Evolutionary conservation across 2,329 filamentous ascomycete genomes (phyloP).

Genomic region (Calycina marina): DNA sequence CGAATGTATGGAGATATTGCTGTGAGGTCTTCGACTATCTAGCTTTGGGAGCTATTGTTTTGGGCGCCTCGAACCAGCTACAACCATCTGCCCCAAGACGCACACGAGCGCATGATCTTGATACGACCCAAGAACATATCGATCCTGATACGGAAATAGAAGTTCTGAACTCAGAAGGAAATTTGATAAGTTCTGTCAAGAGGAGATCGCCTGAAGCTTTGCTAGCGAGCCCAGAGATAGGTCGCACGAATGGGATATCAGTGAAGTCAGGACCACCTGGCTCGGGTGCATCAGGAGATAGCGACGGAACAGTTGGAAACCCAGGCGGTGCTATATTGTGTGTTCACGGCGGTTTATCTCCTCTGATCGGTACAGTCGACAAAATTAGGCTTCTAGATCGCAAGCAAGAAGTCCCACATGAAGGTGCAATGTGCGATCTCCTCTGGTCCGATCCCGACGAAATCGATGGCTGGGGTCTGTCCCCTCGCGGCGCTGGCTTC

Average conservation of each 20-base stretch:
- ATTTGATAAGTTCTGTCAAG: conserved; percentile 59
- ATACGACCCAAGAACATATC: conserved; percentile 30
- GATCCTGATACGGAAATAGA: conserved; percentile 81
- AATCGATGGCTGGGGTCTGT: conserved; percentile 92
- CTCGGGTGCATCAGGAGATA: conserved; percentile 60
- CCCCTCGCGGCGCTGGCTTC: conserved; percentile 66
- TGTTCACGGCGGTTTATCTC: conserved; percentile 86
- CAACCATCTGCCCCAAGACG: conserved; percentile 29
- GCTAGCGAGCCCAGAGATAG: conserved; percentile 25
- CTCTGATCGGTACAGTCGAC: conserved; percentile 83
- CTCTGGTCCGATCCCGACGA: conserved; percentile 98
- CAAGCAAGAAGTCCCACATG: conserved; percentile 96
- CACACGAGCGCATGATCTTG: conserved; percentile 33
- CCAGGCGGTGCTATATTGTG: conserved; percentile 77
- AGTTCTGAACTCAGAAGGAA: conserved; percentile 69
- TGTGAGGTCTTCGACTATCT: conserved; percentile 98
- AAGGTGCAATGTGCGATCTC: conserved; percentile 97
- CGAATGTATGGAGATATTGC: conserved; percentile 94
- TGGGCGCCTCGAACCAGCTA: conserved; percentile 65
- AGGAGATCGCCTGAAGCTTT: conserved; percentile 23
- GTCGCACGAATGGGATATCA: conserved; percentile 19
- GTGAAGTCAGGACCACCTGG: conserved; percentile 58
- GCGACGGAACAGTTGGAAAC: conserved; percentile 48
- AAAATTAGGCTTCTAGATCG: conserved; percentile 90
- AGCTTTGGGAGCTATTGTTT: conserved; percentile 90